phyloP scores from a whole-genome alignment of 1,284 basidiomycete species.

The Inonotus obliquus region DNA sequence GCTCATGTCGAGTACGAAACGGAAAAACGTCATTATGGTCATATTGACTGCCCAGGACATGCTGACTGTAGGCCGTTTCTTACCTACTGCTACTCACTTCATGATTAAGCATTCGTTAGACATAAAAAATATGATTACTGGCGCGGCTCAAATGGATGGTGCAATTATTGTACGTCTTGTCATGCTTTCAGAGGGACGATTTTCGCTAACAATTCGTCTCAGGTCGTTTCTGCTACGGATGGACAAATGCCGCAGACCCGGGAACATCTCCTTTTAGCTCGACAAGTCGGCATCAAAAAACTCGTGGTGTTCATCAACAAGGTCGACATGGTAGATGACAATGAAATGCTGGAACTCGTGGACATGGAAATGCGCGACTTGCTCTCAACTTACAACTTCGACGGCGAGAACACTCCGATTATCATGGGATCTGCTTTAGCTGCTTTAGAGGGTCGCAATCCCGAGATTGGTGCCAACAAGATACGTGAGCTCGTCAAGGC shows the following conservation, averaged over 20 bases:
- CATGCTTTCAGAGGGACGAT: not conserved
- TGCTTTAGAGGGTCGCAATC: constrained; percentile 83
- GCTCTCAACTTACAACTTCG: constrained; percentile 89
- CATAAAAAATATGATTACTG: constrained; percentile 99
- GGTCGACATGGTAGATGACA: constrained; percentile 94
- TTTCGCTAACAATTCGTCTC: not conserved
- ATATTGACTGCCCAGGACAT: constrained; percentile 98
- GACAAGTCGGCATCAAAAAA: constrained; percentile 98
- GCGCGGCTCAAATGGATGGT: constrained; percentile 98
- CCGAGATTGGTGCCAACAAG: constrained; percentile 78
- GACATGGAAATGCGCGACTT: constrained; percentile 99
- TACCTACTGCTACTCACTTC: not conserved
- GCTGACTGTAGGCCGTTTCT: constrained; percentile 69
- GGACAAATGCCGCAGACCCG: constrained; percentile 99
- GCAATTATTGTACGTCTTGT: constrained; percentile 68
- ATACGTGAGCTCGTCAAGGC: constrained; percentile 83
- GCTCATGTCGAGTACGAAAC: constrained; percentile 99
- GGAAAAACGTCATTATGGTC: constrained; percentile 88
- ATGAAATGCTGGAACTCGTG: constrained; percentile 98
- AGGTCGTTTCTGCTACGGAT: constrained; percentile 94
- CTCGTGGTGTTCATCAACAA: constrained; percentile 99
- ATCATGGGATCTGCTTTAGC: constrained; percentile 96
- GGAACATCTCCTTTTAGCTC: constrained; percentile 95
- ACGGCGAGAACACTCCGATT: constrained; percentile 97
- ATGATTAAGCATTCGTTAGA: constrained; percentile 39